Conservation (phyloP, 2,329 filamentous ascomycete genomes). For the Ophiocordyceps camponoti-floridani region DNA sequence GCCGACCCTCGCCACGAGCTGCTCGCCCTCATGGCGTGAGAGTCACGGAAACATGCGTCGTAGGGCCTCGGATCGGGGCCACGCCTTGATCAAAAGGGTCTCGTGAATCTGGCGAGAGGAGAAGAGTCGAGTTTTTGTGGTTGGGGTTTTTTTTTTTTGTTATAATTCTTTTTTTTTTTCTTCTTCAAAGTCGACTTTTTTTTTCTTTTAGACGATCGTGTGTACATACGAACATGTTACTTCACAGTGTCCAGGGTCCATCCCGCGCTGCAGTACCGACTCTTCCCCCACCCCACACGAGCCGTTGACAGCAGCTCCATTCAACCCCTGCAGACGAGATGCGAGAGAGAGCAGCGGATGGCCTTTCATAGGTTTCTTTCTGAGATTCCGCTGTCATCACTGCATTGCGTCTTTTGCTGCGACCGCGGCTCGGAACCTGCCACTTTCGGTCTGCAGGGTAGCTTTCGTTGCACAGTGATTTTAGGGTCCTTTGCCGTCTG, state of each 20-base stretch:
- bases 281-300: no score
- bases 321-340: no score
- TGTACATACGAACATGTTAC: no score
- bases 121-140: background rate
- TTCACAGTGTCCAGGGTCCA: no score
- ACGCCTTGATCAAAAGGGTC: background rate
- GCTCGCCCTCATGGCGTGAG: slow-evolving; percentile 13
- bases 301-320: no score
- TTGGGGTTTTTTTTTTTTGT: background rate
- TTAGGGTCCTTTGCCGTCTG: no score
- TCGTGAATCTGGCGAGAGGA: background rate
- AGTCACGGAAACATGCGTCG: slow-evolving; percentile 8
- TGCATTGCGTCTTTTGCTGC: background rate
- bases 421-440: background rate
- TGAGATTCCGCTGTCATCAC: no score
- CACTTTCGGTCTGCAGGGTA: background rate
- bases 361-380: no score
- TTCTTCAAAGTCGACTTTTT: background rate
- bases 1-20: slow-evolving; percentile 3
- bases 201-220: background rate
- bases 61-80: background rate
- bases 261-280: no score
- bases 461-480: no score
- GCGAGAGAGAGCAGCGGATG: no score
- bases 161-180: background rate